Conservation (phyloP, 2,329 filamentous ascomycete genomes). For the Epichloe brachyelytri region DNA sequence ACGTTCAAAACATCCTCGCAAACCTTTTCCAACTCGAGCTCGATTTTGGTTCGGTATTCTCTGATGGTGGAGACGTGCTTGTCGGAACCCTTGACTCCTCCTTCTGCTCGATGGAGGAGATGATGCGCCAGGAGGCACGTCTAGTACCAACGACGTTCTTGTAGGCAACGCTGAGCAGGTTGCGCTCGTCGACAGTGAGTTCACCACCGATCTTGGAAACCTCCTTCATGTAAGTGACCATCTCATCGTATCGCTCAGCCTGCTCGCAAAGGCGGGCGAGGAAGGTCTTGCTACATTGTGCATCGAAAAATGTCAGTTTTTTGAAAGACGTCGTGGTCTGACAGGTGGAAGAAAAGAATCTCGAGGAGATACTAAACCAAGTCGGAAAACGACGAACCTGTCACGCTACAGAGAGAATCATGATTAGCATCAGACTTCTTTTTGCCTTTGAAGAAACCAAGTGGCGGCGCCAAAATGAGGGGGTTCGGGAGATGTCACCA, state of each 20-base stretch:
- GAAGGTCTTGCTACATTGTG: constrained; percentile 79
- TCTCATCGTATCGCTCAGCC: constrained; percentile 99
- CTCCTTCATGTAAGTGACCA: constrained; percentile 99
- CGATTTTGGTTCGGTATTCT: constrained; percentile 97
- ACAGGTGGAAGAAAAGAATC: constrained; percentile 6
- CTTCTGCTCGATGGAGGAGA: constrained; percentile 99
- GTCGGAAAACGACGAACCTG: constrained; percentile 39
- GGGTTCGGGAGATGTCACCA: neutral
- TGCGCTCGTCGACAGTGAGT: constrained; percentile 92
- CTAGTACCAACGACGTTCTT: constrained; percentile 99
- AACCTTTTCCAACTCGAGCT: constrained; percentile 92
- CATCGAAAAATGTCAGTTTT: constrained; percentile 14
- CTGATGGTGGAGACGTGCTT: constrained; percentile 91
- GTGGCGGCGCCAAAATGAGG: constrained; percentile 5
- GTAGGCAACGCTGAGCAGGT: constrained; percentile 97
- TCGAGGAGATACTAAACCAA: constrained; percentile 4
- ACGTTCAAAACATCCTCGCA: constrained; percentile 97
- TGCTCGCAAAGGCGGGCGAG: constrained; percentile 99
- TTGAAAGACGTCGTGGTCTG: constrained; percentile 8
- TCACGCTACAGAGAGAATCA: constrained; percentile 43
- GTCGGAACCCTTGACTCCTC: constrained; percentile 95
- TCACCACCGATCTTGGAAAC: constrained; percentile 78
- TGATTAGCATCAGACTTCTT: constrained; percentile 20
- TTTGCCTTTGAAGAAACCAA: constrained; percentile 2
- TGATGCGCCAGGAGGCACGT: constrained; percentile 98